These are phyloP conservation scores for Ascochyta fabae DNA, from an alignment of 2,329 filamentous ascomycete genomes.

Conservation along the genomic window DNA sequence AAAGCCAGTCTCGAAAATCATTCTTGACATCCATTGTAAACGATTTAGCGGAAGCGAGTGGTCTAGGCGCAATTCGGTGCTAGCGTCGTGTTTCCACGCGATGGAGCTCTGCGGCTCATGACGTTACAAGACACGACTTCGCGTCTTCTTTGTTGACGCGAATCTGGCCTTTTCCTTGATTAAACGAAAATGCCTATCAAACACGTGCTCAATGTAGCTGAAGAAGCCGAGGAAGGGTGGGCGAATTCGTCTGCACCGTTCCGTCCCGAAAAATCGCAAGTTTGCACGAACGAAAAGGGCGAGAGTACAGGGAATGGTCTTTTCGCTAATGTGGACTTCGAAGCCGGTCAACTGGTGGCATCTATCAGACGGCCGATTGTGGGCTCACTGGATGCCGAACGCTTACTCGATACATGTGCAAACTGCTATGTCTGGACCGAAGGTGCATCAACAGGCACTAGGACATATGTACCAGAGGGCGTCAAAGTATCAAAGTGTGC, in stretches of 20 bases:
- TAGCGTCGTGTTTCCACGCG: constrained; percentile 9
- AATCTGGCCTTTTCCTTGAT: constrained; percentile 4
- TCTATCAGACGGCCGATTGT: constrained; percentile 60
- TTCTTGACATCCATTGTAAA: background rate
- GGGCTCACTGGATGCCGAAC: constrained; percentile 59
- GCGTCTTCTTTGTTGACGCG: background rate
- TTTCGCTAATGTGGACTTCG: constrained; percentile 59
- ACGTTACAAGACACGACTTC: constrained; percentile 12
- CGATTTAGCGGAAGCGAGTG: background rate
- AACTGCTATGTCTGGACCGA: constrained; percentile 60
- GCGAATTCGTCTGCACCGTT: constrained; percentile 21
- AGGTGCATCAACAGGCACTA: constrained; percentile 38
- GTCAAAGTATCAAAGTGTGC: constrained; percentile 60
- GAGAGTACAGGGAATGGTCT: constrained; percentile 58
- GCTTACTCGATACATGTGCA: constrained; percentile 63
- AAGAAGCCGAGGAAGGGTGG: constrained; percentile 14
- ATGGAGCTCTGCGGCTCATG: constrained; percentile 11
- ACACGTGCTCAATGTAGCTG: constrained; percentile 16
- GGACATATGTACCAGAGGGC: constrained; percentile 41
- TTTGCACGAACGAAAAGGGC: constrained; percentile 29
- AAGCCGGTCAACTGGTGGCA: constrained; percentile 58
- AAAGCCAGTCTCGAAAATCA: no score
- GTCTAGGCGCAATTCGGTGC: background rate
- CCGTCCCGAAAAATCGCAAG: constrained; percentile 30
- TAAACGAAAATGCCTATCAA: constrained; percentile 8